phyloP scores from a whole-genome alignment of 179 eudicot species.

The Spergularia azorica region DNA sequence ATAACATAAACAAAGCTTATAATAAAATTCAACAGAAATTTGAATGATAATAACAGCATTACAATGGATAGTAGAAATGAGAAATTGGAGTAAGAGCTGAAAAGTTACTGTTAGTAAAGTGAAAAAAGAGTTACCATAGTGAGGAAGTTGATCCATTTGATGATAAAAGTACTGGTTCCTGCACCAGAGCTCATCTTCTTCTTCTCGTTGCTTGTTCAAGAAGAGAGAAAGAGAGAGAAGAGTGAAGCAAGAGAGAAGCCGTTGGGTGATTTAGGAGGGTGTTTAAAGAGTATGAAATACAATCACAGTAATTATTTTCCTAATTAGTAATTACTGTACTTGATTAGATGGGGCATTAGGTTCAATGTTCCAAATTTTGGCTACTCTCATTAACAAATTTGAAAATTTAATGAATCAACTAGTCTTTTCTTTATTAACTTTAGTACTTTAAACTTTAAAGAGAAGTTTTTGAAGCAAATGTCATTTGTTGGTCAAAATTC shows the following conservation, averaged over 20 bases:
- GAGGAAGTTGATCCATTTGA: slow-evolving; percentile 86
- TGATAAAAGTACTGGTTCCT: slow-evolving; percentile 75
- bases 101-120: not conserved
- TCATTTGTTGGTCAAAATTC: too few relatives aligned
- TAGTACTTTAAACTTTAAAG: too few relatives aligned
- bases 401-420: too few relatives aligned
- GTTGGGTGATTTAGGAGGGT: slow-evolving; percentile 2
- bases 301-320: too few relatives aligned
- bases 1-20: slow-evolving; percentile 9
- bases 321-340: too few relatives aligned
- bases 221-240: slow-evolving; percentile 7
- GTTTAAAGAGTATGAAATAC: not conserved
- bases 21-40: not conserved
- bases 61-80: not conserved
- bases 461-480: too few relatives aligned
- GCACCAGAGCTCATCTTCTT: slow-evolving; percentile 55
- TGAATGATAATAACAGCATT: not conserved
- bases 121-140: slow-evolving; percentile 49
- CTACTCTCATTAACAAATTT: too few relatives aligned
- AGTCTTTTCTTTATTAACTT: too few relatives aligned
- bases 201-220: not conserved
- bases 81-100: not conserved
- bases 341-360: too few relatives aligned
- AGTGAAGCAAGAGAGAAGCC: slow-evolving; percentile 12
- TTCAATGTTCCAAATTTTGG: too few relatives aligned